Percentiles rank a stretch among this genome's conserved stretches.
These are phyloP conservation scores for Xylaria grammica DNA, from an alignment of 495 filamentous ascomycete genomes.

Conservation along the genomic window DNA sequence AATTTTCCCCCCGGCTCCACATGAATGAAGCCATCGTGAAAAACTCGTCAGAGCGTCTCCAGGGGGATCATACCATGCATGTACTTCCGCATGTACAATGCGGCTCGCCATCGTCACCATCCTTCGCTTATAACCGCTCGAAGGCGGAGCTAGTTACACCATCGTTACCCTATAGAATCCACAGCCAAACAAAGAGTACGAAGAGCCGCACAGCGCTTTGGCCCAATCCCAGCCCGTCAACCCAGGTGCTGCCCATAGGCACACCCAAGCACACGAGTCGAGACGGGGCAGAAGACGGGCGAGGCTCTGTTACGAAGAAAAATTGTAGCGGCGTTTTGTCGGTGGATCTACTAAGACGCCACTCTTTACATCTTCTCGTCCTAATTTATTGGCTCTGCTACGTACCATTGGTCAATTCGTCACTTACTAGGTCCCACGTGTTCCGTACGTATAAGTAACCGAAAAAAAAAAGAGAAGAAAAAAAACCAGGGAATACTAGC, in stretches of 20 bases:
- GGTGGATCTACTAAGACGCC: not conserved
- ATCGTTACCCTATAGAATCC: constrained; percentile 41
- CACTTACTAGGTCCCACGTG: no score
- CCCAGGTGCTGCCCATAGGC: no score
- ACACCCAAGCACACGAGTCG: not conserved
- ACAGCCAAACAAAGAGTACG: constrained; percentile 20
- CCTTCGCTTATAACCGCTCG: constrained; percentile 18
- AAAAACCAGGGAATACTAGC: no score
- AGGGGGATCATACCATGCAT: constrained; percentile 21
- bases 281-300: not conserved
- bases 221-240: constrained; percentile 1
- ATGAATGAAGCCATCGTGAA: constrained; percentile 39
- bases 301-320: not conserved
- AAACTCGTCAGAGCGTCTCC: constrained; percentile 24
- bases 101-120: not conserved
- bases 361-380: not conserved
- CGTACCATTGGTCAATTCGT: constrained; percentile 10
- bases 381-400: not conserved
- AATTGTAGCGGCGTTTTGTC: not conserved
- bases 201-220: constrained; percentile 17
- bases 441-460: no score
- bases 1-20: constrained; percentile 31
- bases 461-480: no score
- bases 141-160: constrained; percentile 32
- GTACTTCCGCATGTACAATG: not conserved